Conservation (phyloP, 306 rosid species). For the Ziziphus jujuba region DNA sequence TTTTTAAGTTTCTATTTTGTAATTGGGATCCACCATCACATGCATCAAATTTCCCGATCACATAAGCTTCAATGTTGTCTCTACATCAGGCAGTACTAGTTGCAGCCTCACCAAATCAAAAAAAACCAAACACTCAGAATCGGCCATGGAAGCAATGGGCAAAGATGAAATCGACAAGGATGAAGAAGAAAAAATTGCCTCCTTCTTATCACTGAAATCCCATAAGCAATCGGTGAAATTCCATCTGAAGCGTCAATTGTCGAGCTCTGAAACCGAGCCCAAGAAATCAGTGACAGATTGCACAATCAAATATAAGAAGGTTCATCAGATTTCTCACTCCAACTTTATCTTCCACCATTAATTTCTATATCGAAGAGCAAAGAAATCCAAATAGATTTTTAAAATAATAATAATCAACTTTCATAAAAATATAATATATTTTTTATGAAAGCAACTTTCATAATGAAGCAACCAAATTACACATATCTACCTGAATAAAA, state of each 20-base stretch:
- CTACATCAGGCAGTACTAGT: conserved; percentile 54
- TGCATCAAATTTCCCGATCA: conserved; percentile 68
- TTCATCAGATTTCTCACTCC: conserved; percentile 70
- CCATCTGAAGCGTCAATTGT: too few species aligned
- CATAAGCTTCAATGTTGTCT: conserved; percentile 52
- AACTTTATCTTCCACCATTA: too few species aligned
- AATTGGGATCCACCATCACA: conserved; percentile 68
- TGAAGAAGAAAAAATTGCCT: conserved; percentile 14
- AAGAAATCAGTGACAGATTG: too few species aligned
- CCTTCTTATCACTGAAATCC: conserved; percentile 14
- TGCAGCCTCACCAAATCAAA: conserved; percentile 46
- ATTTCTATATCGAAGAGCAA: too few species aligned
- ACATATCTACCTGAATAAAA: too few species aligned
- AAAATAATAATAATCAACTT: too few species aligned
- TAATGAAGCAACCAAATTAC: too few species aligned
- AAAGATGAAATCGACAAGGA: conserved; percentile 19
- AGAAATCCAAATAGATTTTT: too few species aligned
- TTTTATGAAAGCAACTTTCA: too few species aligned
- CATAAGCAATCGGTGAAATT: conserved; percentile 59
- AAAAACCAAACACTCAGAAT: conserved; percentile 29
- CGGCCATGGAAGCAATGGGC: not conserved
- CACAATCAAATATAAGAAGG: conserved; percentile 59
- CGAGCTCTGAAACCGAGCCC: too few species aligned
- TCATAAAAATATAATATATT: too few species aligned
- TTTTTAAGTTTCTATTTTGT: too few species aligned